Evolutionary conservation across 2,329 filamentous ascomycete genomes (phyloP), one percentile per base, ranked within the genome.

Genomic region (Calonectria henricotiae): DNA sequence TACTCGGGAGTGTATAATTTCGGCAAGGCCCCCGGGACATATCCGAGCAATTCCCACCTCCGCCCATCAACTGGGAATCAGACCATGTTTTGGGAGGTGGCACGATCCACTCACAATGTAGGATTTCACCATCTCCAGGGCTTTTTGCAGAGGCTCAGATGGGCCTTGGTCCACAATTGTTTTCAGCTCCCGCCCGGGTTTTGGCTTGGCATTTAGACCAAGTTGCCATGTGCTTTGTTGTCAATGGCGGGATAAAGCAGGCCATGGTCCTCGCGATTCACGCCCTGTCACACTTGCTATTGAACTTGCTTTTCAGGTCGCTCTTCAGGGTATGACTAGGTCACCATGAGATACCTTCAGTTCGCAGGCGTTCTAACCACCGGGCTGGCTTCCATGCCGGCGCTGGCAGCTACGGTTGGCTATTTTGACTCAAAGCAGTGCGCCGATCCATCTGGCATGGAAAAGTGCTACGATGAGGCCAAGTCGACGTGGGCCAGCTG

Each of bases 1-100:
- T 20, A 37, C 32, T 37, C n/a, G 6, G 25, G 9, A 17, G 11
- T 15, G 8, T 39, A 35, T 15, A 58, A 41, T 58, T n/a, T 58
- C 51, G 35, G 32, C 20, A 39, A 37, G 20, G 13, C 6, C 20
- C 13, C 51, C 11, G 20, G 23, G 32, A 20, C 51, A 58, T 58
- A 58, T 58, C 51, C 51, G 32, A 23, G 25, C 51, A 25, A 39
- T 58, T 58, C 51, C 51, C 32, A 58, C 51, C 39, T 58, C 32
- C 12, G 12, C 51, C 13, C 32, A 20, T 32, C 32, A 39, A 58
- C 5, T 20, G 20, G 32, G 51, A 58, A 39, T 27, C 4, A 58
- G 32, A 39, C 35, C 17, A 39, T 12, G 13, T 30, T 20, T 17
- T 11, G 25, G 47, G 47, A 32, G 7, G 47, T 32, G 25, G 47